Evolutionary conservation across 768 basidiomycete species (phyloP), one percentile per base, ranked within the genome.

Genomic region (Fomitopsis serialis): DNA sequence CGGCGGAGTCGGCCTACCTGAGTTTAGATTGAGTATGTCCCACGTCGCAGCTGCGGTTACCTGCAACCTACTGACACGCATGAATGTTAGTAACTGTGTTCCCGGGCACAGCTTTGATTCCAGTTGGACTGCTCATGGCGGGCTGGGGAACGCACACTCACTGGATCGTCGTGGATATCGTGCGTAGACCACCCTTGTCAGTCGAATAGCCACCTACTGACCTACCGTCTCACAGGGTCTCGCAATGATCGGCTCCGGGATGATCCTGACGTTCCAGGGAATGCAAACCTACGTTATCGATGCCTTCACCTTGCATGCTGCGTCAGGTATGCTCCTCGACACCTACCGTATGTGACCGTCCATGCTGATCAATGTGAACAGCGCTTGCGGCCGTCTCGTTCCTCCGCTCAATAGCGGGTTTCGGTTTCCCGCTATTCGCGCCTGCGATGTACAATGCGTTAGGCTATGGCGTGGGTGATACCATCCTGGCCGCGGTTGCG

Each of bases 351-450:
- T 6, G 19, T 49, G 36, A 43, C 6, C 24, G 37, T 2, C 42
- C 11, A 4, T 24, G 11, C 44, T 37, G n/a, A 44, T 13, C 21
- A 23, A 10, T 13, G 4, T 48, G 6, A 3, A 27, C 52, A 79
- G 84, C 85, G 6, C 67, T 90, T 7, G 86, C 87, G 0, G 84
- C 85, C 0, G 78, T 81, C 11, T 71, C 81, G 0, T 85, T 65
- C 60, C 64, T 89, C 4, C 80, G 88, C 19, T 81, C 83, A 0
- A 53, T 88, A 0, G 78, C 80, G 1, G 89, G 87, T 1, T 89
- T 87, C 51, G 80, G 75, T 0, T 89, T 91, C 62, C 89, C 88
- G 1, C 67, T 90, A 15, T 90, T 90, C 58, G 85, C 83, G 3
- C 81, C 84, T 23, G 69, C 76, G 36, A 85, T 89, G 81, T 89